phyloP scores from a whole-genome alignment of 441 rosid species.

The Breynia disticha region DNA sequence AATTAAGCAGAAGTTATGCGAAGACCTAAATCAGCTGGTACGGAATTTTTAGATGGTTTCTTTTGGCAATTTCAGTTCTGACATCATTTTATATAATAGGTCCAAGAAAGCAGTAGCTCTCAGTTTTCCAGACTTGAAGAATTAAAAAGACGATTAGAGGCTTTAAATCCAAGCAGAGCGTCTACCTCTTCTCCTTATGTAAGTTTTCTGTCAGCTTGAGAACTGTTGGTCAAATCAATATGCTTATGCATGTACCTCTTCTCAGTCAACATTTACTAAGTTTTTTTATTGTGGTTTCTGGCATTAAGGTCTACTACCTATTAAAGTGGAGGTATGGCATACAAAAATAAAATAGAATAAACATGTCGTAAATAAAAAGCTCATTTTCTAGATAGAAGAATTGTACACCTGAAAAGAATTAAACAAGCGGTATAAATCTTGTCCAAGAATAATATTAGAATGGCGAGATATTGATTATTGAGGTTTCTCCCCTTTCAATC shows the following conservation, averaged over 20 bases:
- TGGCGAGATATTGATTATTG: no score
- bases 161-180: slow-evolving; percentile 61
- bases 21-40: slow-evolving; percentile 75
- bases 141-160: slow-evolving; percentile 74
- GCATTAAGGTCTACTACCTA: background rate
- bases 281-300: background rate
- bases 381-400: no score
- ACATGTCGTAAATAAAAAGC: no score
- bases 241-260: background rate
- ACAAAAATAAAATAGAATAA: no score
- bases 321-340: no score
- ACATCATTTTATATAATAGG: slow-evolving; percentile 29
- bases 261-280: background rate
- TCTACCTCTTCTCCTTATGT: slow-evolving; percentile 41
- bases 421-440: no score
- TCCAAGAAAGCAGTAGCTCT: slow-evolving; percentile 76
- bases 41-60: background rate
- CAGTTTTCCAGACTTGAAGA: slow-evolving; percentile 86
- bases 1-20: slow-evolving; percentile 68
- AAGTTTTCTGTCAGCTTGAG: slow-evolving; percentile 21
- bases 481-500: no score
- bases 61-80: background rate
- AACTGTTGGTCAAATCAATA: slow-evolving; percentile 1
- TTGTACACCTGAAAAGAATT: no score
- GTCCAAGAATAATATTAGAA: no score